phyloP scores from a whole-genome alignment of 1,284 basidiomycete species.

The Dichomitus squalens region DNA sequence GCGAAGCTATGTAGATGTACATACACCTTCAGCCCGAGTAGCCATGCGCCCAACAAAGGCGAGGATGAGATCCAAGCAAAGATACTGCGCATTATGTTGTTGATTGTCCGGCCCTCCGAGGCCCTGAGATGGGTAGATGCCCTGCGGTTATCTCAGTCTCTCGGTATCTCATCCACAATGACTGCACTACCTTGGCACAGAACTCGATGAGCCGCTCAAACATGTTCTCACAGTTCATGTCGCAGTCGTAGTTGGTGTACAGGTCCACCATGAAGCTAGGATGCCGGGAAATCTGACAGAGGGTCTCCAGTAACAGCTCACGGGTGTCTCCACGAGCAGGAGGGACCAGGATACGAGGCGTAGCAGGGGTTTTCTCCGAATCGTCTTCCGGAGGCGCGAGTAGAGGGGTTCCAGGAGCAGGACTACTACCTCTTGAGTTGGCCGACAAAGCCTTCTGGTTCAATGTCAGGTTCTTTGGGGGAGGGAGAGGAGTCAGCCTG shows the following conservation, averaged over 20 bases:
- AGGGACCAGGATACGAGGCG: conserved; percentile 61
- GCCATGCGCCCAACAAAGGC: conserved; percentile 90
- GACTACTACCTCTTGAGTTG: conserved; percentile 58
- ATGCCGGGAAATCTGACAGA: conserved; percentile 80
- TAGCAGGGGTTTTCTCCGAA: conserved; percentile 49
- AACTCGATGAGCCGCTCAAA: conserved; percentile 93
- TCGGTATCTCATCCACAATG: background rate
- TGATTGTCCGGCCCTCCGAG: conserved; percentile 68
- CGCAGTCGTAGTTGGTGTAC: conserved; percentile 97
- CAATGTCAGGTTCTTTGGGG: conserved; percentile 17
- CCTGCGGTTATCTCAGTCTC: conserved; percentile 43
- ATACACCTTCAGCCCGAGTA: conserved; percentile 70
- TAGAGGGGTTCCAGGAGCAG: conserved; percentile 46
- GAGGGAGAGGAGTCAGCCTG: conserved; percentile 68
- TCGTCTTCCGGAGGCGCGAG: conserved; percentile 50
- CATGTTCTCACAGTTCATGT: conserved; percentile 94
- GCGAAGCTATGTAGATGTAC: conserved; percentile 33
- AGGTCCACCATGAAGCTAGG: conserved; percentile 94
- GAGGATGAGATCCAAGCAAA: conserved; percentile 89
- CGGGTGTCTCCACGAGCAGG: conserved; percentile 89
- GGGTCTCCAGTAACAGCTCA: conserved; percentile 88
- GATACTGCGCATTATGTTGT: conserved; percentile 79
- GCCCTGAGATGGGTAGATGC: conserved; percentile 72
- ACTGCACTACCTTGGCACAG: conserved; percentile 69
- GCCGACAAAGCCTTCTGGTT: conserved; percentile 23